Evolutionary conservation across 1,139 yeast genomes (phyloP).

Genomic region (Saccharomyces hybrid): DNA sequence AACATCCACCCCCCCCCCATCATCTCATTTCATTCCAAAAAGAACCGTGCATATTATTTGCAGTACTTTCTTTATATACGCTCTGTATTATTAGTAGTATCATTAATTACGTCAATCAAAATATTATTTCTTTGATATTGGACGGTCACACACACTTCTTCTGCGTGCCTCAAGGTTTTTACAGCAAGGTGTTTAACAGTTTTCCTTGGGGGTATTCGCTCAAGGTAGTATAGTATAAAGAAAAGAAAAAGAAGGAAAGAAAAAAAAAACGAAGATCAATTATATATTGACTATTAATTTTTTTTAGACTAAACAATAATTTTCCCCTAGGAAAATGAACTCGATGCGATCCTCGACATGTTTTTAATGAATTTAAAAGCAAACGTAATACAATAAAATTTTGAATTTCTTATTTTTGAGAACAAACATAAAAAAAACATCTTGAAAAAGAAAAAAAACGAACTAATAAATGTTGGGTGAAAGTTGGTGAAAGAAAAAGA

Average conservation of each 20-base stretch:
- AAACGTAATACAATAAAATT: no score
- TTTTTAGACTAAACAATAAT: not conserved
- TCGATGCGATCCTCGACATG: no score
- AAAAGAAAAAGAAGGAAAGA: not conserved
- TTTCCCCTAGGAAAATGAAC: not conserved
- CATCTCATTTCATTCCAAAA: not conserved
- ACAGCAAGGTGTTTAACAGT: not conserved
- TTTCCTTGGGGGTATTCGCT: no score
- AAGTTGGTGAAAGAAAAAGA: not conserved
- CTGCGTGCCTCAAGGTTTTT: not conserved
- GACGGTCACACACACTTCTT: no score
- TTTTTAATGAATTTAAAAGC: no score
- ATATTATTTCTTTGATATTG: not conserved
- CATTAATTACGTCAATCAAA: not conserved
- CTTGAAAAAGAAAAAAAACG: not conserved
- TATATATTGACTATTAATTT: not conserved
- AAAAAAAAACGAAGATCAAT: not conserved
- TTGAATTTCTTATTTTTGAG: not conserved
- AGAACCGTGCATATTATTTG: not conserved
- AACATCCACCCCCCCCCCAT: not conserved
- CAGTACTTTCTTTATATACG: not conserved
- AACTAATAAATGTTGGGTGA: not conserved
- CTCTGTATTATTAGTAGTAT: slow-evolving; percentile 1
- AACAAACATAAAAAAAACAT: not conserved
- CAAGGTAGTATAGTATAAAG: no score